These are phyloP conservation scores for Phytophthora cactorum DNA, from an alignment of 352 stramenopile genomes.

Conservation along the genomic window DNA sequence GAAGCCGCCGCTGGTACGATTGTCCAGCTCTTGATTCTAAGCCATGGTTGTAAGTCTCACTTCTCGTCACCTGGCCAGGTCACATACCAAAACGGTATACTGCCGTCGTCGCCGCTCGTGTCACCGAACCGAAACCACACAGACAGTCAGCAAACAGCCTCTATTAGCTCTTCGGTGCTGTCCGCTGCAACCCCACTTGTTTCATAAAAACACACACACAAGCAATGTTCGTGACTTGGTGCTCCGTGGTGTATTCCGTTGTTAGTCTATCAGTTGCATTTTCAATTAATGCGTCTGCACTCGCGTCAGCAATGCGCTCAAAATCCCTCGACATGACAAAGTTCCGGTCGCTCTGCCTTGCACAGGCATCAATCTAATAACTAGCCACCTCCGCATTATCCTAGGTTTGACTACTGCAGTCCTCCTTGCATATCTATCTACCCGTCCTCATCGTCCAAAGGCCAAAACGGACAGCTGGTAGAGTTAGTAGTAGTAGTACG, in stretches of 20 bases:
- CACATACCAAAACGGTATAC: constrained; percentile 39
- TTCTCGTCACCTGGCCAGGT: constrained; percentile 7
- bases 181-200: constrained; percentile 31
- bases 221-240: constrained; percentile 9
- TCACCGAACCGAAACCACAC: constrained; percentile 5
- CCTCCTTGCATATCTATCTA: not conserved
- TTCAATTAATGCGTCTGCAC: constrained; percentile 28
- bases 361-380: constrained; percentile 27
- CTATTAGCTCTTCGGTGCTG: constrained; percentile 1
- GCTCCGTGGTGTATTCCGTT: constrained; percentile 33
- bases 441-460: not conserved
- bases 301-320: constrained; percentile 25
- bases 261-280: constrained; percentile 45
- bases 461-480: not conserved
- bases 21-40: not conserved
- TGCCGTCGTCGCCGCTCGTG: constrained; percentile 15
- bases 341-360: constrained; percentile 9
- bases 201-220: constrained; percentile 10
- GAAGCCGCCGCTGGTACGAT: constrained; percentile 32
- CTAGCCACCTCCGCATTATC: constrained; percentile 15
- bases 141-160: constrained; percentile 14
- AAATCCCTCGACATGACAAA: constrained; percentile 30
- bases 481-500: constrained; percentile 3
- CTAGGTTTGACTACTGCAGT: not conserved
- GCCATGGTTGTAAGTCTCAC: not conserved